Base-by-base conservation (phyloP, 345 rosid species). In the Populus deltoides region DNA sequence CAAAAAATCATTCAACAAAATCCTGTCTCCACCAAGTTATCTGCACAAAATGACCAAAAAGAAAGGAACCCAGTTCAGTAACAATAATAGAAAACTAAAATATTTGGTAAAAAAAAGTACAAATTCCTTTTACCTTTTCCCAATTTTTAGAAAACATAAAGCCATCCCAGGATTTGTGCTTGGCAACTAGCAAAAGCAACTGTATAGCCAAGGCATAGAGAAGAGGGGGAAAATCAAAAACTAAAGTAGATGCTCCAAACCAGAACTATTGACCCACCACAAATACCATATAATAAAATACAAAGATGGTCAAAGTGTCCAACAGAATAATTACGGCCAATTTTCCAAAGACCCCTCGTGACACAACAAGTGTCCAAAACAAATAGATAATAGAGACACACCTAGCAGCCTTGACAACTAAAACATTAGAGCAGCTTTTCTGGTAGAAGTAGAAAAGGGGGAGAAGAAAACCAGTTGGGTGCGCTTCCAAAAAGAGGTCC, bases 1-100 rank as follows among this genome's bases (percentile, higher is more conserved):
- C 84, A 79, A 75, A 70, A 81, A 77, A 81, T 81, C 84, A 88
- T 86, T 85, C 89, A 88, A 79, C 80, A 78, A 81, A 33, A 75
- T 76, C 79, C 80, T 18, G 4, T 49, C 78, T 41, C 71, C 72
- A 63, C 83, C 29, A 13, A 25, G 25, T 13, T 73, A 55, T 61
- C 81, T 77, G 78, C 43, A 70, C 43, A 80, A 65, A n/a, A 47
- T 17, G 47, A 62, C 55, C 73, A 66, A 70, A n/a, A 24, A 51
- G 43, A 31, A 39, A 62, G 57, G 25, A 63, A 63, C n/a, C 20
- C 22, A 73, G 27, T 67, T 49, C 62, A 35, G 29, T 22, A 65
- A 49, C 35, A 8, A 20, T 47, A 51, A 71, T 47, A 72, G 12
- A 49, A 6, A 1, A 7, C 20, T 22, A 72, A 51, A 33, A 49